These are phyloP conservation scores for Aspergillus brunneoviolaceus DNA, from an alignment of 2,329 filamentous ascomycete species.

Conservation along the genomic window DNA sequence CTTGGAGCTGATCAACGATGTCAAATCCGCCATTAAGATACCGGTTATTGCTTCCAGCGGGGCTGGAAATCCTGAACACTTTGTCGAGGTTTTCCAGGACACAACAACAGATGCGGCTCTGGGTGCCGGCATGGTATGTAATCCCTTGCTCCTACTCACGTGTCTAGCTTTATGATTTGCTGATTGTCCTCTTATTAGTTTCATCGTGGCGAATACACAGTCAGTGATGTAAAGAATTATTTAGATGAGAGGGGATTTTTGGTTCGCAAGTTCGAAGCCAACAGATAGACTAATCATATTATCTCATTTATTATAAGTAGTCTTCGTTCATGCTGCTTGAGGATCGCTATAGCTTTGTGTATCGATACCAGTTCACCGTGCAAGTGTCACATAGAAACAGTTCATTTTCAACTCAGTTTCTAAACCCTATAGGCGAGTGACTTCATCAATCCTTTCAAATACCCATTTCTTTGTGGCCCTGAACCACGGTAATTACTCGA, in stretches of 20 bases:
- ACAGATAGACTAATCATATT: background rate
- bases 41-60: slow-evolving; percentile 95
- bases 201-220: slow-evolving; percentile 91
- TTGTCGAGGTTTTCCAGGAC: slow-evolving; percentile 82
- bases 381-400: too few species aligned
- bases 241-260: slow-evolving; percentile 69
- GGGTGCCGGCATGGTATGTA: slow-evolving; percentile 81
- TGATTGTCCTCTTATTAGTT: slow-evolving; percentile 55
- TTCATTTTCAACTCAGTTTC: too few species aligned
- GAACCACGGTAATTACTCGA: too few species aligned
- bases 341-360: too few species aligned
- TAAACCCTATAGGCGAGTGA: too few species aligned
- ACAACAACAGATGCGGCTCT: slow-evolving; percentile 89
- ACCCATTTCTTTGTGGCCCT: too few species aligned
- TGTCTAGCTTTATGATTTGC: slow-evolving; percentile 1
- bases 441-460: too few species aligned
- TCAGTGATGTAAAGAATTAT: slow-evolving; percentile 87
- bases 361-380: too few species aligned
- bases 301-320: too few species aligned
- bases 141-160: background rate
- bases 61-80: slow-evolving; percentile 83
- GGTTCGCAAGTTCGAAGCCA: slow-evolving; percentile 73
- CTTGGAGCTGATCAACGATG: slow-evolving; percentile 82
- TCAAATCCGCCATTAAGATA: slow-evolving; percentile 83
- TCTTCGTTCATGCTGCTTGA: too few species aligned